Percentiles rank a stretch among this genome's conserved stretches.
Conservation (phyloP, 2,329 filamentous ascomycete species). For the Cordyceps fumosorosea region DNA sequence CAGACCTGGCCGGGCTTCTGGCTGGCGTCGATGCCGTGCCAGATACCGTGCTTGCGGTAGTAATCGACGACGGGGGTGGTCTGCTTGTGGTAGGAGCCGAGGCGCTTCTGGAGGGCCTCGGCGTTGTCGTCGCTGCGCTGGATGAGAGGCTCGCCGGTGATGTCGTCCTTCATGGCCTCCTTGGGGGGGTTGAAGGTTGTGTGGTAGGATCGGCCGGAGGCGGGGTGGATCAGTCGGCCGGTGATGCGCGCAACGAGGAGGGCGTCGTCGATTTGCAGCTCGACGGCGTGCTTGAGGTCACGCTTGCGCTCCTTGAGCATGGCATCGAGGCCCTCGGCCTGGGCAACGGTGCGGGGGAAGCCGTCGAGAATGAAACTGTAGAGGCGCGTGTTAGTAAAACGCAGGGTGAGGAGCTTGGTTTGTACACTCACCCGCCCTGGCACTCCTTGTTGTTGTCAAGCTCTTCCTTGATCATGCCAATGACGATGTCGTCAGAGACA, state of each 20-base stretch:
- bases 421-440: conserved; percentile 72
- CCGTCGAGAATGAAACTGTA: conserved; percentile 94
- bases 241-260: conserved; percentile 95
- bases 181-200: conserved; percentile 98
- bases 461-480: conserved; percentile 99
- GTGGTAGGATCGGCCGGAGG: conserved; percentile 95
- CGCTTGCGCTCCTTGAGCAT: conserved; percentile 78
- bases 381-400: conserved; percentile 5
- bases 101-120: conserved; percentile 89
- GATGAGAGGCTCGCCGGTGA: conserved; percentile 93
- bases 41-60: conserved; percentile 97
- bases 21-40: conserved; percentile 90
- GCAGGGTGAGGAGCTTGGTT: background rate
- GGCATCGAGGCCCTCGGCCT: conserved; percentile 87
- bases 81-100: conserved; percentile 89
- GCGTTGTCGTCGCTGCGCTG: conserved; percentile 97
- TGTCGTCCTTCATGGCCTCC: conserved; percentile 86
- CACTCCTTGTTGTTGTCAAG: conserved; percentile 91
- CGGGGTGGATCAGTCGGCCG: conserved; percentile 89
- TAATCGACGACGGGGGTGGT: conserved; percentile 88
- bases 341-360: conserved; percentile 92
- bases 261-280: conserved; percentile 93
- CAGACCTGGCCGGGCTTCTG: conserved; percentile 94
- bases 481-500: conserved; percentile 97
- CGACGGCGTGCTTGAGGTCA: conserved; percentile 87